Evolutionary conservation across 305 asterid genomes (phyloP), one percentile per base, ranked within the genome.

Genomic region (Petunia hybrid): DNA sequence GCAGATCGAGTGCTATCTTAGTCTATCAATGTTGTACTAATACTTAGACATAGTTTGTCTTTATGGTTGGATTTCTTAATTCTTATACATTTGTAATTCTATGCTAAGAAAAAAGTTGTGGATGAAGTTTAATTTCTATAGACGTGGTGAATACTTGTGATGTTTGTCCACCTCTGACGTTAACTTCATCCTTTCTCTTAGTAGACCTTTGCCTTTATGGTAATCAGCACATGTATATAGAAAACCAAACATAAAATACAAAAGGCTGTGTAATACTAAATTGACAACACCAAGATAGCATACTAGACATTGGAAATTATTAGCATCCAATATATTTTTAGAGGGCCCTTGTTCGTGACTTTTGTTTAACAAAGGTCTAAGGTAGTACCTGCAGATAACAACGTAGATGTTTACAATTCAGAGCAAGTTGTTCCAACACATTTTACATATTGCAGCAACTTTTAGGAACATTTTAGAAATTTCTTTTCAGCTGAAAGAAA

Each of bases 381-480:
- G 57, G 42, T 2, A 61, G 48, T 59, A 57, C 55, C 55, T 56
- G 61, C 59, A 80, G 67, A 73, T 66, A 12, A 62, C 48, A 73
- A 73, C 5, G 8, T 51, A 48, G 83, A 81, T 40, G 77, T 45
- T 81, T 35, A 61, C 83, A 61, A 43, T 81, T 42, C 83, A 81
- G 3, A n/a, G 43, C 66, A 81, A 81, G 79, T 73, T 73, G 75
- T 62, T 73, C 43, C 59, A 53, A 41, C 67, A 80, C 40, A 67
- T 65, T 66, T 42, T 40, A 36, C 22, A 1, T 16, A 71, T 22
- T 16, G 76, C 76, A 69, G 6, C 77, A 39, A 61, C 80, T 71
- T 80, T 80, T 80, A 42, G 43, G 71, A 80, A 45, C 79, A 71
- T 6, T 36, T 46, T 43, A 71, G 43, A 68, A 60, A 55, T 60